Evolutionary conservation across 2,329 filamentous ascomycete genomes (phyloP).

Genomic region (Byssochlamys sp.): DNA sequence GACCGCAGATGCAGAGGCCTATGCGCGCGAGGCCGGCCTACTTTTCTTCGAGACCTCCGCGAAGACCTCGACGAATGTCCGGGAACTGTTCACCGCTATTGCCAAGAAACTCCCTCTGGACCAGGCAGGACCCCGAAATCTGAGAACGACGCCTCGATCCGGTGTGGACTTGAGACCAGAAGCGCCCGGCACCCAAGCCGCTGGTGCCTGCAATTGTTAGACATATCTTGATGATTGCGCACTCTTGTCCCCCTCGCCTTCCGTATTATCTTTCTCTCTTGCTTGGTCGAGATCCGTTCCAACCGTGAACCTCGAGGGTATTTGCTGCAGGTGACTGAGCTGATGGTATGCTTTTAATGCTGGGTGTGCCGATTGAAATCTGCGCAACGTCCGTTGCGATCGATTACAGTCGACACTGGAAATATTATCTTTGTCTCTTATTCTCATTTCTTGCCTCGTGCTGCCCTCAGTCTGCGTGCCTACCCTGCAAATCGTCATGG

Average conservation of each 20-base stretch:
- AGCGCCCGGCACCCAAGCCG: conserved; percentile 50
- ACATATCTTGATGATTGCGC: conserved; percentile 2
- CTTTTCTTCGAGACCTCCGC: conserved; percentile 98
- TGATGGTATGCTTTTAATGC: conserved; percentile 1
- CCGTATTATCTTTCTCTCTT: conserved; percentile 2
- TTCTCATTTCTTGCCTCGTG: background rate
- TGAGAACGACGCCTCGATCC: conserved; percentile 54
- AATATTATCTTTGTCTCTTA: background rate
- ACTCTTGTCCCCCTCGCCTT: background rate
- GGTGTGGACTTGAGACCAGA: conserved; percentile 60
- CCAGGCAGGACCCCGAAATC: conserved; percentile 82
- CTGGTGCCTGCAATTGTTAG: conserved; percentile 57
- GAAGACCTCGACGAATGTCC: conserved; percentile 93
- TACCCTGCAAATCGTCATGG: background rate
- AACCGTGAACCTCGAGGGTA: background rate
- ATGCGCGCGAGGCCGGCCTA: conserved; percentile 83
- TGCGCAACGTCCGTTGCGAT: background rate
- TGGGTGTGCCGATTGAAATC: background rate
- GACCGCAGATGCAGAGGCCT: conserved; percentile 84
- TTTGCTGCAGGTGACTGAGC: background rate
- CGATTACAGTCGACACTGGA: background rate
- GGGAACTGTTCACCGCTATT: conserved; percentile 91
- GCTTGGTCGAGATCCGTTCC: background rate
- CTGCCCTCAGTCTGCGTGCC: background rate
- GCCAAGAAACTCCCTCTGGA: conserved; percentile 96